Percentiles rank a stretch among this genome's conserved stretches.
Evolutionary conservation across 805 yeast genomes (phyloP).

Genomic region (Zygosaccharomyces lentus): DNA sequence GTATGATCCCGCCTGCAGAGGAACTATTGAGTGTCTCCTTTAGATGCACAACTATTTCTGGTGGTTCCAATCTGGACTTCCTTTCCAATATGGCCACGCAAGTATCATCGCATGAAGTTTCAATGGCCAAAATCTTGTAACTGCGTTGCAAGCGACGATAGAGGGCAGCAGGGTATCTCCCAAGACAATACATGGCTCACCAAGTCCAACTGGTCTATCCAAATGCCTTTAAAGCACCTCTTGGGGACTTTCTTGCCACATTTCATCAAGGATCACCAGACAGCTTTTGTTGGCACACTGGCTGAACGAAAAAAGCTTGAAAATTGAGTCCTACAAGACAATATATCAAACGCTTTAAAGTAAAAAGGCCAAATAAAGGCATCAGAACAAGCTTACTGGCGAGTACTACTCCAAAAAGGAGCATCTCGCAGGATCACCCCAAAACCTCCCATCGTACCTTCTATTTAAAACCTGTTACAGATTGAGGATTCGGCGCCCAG

Average conservation of each 20-base stretch:
- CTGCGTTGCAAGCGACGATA: background rate
- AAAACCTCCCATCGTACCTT: background rate
- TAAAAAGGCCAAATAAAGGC: background rate
- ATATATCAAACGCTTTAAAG: background rate
- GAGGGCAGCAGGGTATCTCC: background rate
- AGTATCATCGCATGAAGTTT: slow-evolving; percentile 92
- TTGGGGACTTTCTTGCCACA: background rate
- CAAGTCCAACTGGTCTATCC: background rate
- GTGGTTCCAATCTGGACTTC: slow-evolving; percentile 12
- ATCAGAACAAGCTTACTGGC: background rate
- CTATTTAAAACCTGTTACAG: background rate
- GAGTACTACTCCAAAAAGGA: background rate
- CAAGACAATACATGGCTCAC: background rate
- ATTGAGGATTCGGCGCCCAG: background rate
- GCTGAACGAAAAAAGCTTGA: background rate
- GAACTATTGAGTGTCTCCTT: slow-evolving; percentile 65
- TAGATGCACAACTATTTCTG: slow-evolving; percentile 46
- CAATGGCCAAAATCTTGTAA: slow-evolving; percentile 78
- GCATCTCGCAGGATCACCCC: background rate
- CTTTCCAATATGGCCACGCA: slow-evolving; percentile 78
- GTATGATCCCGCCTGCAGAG: slow-evolving; percentile 77
- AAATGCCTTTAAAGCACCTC: background rate
- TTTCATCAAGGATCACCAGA: background rate
- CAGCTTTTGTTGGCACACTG: background rate
- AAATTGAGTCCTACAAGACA: background rate